These are phyloP conservation scores for Epithemia pelagica DNA, from an alignment of 108 stramenopile genomes.

Conservation along the genomic window DNA sequence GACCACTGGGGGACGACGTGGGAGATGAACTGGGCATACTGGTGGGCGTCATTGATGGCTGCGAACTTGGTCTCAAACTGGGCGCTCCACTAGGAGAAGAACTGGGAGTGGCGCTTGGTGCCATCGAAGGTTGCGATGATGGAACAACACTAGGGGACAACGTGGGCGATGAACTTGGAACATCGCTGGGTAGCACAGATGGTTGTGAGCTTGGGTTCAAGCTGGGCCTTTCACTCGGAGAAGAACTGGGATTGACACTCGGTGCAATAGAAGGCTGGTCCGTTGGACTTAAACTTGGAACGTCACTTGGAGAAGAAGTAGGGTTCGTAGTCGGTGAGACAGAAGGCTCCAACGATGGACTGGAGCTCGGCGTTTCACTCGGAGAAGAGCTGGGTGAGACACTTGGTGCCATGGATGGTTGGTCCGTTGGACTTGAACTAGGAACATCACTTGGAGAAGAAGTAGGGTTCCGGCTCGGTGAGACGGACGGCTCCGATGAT, in stretches of 20 bases:
- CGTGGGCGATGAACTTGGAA: neutral
- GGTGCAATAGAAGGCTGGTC: neutral
- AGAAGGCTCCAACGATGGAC: neutral
- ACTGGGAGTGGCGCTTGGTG: neutral
- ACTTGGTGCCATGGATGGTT: neutral
- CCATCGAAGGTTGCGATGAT: neutral
- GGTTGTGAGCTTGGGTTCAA: neutral
- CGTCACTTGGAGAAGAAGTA: neutral
- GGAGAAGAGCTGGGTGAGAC: neutral
- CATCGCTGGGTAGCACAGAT: neutral
- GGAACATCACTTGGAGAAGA: neutral
- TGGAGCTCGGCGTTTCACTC: neutral
- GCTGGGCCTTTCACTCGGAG: neutral
- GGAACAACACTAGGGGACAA: neutral
- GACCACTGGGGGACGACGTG: neutral
- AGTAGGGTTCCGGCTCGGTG: neutral
- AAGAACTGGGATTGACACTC: neutral
- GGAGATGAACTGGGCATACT: neutral
- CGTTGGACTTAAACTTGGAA: neutral
- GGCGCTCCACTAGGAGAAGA: neutral
- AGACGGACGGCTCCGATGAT: neutral
- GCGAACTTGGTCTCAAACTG: neutral
- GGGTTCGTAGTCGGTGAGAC: neutral
- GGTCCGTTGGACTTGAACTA: neutral
- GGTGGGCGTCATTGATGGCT: neutral